Base-by-base conservation (phyloP, 495 filamentous ascomycete species). In the Apiosordaria backusii region DNA sequence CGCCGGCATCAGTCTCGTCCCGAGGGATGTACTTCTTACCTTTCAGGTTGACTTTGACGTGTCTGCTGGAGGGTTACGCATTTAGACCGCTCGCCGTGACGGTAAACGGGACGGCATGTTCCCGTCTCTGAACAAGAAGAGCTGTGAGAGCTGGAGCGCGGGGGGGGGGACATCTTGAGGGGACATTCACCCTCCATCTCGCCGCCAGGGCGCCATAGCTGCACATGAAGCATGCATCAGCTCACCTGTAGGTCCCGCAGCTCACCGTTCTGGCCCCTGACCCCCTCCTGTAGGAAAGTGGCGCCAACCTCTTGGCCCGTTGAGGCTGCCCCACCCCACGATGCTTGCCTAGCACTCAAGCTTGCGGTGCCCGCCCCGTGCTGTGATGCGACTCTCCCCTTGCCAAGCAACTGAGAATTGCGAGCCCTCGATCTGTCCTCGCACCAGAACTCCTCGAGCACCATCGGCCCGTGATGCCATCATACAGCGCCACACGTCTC, bases 351-450 rank as follows among this genome's bases (percentile, higher is more conserved):
- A 25, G 57, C 35, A 13, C 35, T 45, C 52, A 15, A 21, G 25
- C 59, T 25, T 59, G 57, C 57, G 57, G 57, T 59, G n/a, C 13
- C 59, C 59, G 24, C 26, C 59, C 59, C 59, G 5, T 45, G 16
- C 26, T 40, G 59, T 18, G 59, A 61, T 61, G 27, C 59, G 27
- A 61, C 59, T 61, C 26, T 61, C 59, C 59, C 59, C 59, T 61
- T 45, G 59, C 59, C 59, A 61, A 61, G 59, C 26, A 61, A 29
- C n/a, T 61, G 26, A 18, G 23, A 61, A 29, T n/a, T 29, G 27
- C 23, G 19, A 29, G 57, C 24, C 23, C 23, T 19, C 27, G 24
- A 40, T 59, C 23, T 61, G 25, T 45, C 27, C 27, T 19, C 29
- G 25, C 27, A 55, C 52, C 18, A 55, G 52, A 55, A 23, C 52